Evolutionary conservation across 192 early-diverging fungal genomes (phyloP).

Genomic region (Backusella morwellensis): DNA sequence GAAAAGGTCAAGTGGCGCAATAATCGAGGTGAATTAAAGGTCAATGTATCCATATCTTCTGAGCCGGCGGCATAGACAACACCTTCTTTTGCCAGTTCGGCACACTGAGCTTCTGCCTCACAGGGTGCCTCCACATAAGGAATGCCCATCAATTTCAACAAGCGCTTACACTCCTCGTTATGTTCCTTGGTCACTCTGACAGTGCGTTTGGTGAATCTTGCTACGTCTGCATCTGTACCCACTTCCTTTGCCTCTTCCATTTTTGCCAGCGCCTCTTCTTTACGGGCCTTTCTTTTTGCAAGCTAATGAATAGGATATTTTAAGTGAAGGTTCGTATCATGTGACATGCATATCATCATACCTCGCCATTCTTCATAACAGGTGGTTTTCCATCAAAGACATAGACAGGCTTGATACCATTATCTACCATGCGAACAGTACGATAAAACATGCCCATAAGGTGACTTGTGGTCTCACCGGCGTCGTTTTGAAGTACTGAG

Average conservation of each 20-base stretch:
- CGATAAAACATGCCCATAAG: conserved; percentile 97
- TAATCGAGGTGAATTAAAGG: conserved; percentile 87
- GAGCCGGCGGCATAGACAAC: conserved; percentile 95
- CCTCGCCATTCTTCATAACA: conserved; percentile 86
- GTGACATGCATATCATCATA: conserved; percentile 18
- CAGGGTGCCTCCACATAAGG: conserved; percentile 92
- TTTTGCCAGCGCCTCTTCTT: conserved; percentile 66
- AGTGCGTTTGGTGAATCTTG: conserved; percentile 83
- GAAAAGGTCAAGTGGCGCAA: conserved; percentile 92
- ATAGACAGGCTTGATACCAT: conserved; percentile 94
- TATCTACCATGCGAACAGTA: conserved; percentile 94
- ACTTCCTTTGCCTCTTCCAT: conserved; percentile 73
- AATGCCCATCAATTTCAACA: conserved; percentile 91
- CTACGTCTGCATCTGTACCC: conserved; percentile 73
- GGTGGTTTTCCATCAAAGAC: conserved; percentile 99
- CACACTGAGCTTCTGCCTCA: conserved; percentile 98
- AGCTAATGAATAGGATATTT: conserved; percentile 40
- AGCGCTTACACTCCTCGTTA: conserved; percentile 86
- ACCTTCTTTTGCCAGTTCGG: conserved; percentile 81
- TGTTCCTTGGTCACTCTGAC: conserved; percentile 94
- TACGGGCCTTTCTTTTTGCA: conserved; percentile 68
- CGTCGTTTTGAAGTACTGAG: conserved; percentile 82
- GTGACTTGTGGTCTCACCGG: conserved; percentile 95
- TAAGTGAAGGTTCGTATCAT: neutral
- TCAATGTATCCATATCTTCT: conserved; percentile 99